Conservation (phyloP, 139 green algal species). For the Dunaliella sp. region DNA sequence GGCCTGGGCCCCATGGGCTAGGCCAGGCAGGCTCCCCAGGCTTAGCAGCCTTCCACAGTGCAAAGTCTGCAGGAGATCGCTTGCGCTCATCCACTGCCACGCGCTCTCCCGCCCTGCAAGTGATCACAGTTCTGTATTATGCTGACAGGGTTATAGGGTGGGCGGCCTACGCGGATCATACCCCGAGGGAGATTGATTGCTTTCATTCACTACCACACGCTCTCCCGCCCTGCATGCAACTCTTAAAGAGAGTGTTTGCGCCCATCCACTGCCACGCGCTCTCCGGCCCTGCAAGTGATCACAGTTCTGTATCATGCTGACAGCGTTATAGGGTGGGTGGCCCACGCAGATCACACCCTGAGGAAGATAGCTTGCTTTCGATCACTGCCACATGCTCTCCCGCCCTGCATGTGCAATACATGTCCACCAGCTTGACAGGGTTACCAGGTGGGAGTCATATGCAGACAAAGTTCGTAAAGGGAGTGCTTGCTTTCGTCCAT, state of each 20-base stretch:
- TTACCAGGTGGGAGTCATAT: constrained; percentile 93
- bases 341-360: constrained; percentile 98
- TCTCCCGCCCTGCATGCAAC: constrained; percentile 88
- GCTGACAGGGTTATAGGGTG: too few species aligned
- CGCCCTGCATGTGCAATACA: constrained; percentile 52
- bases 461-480: constrained; percentile 93
- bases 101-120: constrained; percentile 74
- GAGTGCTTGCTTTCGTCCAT: constrained; percentile 85
- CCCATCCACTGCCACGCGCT: constrained; percentile 84
- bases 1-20: constrained; percentile 86
- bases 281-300: constrained; percentile 60
- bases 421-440: too few species aligned
- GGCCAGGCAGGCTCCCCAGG: constrained; percentile 86
- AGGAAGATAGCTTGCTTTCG: constrained; percentile 78
- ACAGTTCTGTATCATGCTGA: too few species aligned
- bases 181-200: constrained; percentile 88
- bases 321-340: too few species aligned
- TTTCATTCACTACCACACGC: constrained; percentile 79
- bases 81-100: constrained; percentile 89
- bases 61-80: constrained; percentile 89
- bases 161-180: constrained; percentile 96
- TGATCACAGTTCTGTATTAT: too few species aligned
- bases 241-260: constrained; percentile 86
- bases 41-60: constrained; percentile 96
- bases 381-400: constrained; percentile 89